Conservation (phyloP, 352 stramenopile genomes). For the Pythium guiyangense region DNA sequence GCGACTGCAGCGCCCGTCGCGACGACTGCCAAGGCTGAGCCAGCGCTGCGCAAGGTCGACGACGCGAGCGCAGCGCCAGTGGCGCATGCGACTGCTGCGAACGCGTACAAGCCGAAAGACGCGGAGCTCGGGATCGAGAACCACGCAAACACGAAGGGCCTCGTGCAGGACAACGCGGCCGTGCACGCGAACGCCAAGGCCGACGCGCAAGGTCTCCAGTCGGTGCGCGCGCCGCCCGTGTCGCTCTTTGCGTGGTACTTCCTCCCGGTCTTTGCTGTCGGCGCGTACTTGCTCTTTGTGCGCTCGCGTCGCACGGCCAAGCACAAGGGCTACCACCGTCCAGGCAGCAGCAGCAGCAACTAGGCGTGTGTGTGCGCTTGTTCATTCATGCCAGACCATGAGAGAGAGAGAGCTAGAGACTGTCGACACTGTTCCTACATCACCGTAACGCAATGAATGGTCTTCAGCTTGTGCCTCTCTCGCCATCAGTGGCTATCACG, state of each 20-base stretch:
- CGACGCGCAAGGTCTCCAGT: constrained; percentile 34
- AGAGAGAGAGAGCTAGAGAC: no score
- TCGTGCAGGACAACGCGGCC: constrained; percentile 21
- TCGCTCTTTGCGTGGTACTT: constrained; percentile 82
- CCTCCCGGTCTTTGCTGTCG: constrained; percentile 57
- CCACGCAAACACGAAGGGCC: constrained; percentile 45
- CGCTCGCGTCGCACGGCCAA: constrained; percentile 25
- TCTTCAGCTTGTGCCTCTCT: no score
- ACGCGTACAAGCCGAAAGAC: constrained; percentile 55
- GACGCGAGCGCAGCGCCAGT: constrained; percentile 7
- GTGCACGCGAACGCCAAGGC: constrained; percentile 29
- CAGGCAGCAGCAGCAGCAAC: neutral
- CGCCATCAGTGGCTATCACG: no score
- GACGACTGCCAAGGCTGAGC: constrained; percentile 3
- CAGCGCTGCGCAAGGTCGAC: constrained; percentile 21
- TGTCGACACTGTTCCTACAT: no score
- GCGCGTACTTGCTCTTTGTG: constrained; percentile 62
- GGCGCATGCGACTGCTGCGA: neutral
- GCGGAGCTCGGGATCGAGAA: constrained; percentile 63
- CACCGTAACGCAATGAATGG: no score
- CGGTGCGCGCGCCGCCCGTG: constrained; percentile 44
- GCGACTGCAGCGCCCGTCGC: constrained; percentile 17
- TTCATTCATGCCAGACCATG: no score
- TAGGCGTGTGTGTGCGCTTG: no score
- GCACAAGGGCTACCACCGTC: constrained; percentile 11